These are phyloP conservation scores for Boletus rubropictus DNA, from an alignment of 768 basidiomycete genomes.

Conservation along the genomic window DNA sequence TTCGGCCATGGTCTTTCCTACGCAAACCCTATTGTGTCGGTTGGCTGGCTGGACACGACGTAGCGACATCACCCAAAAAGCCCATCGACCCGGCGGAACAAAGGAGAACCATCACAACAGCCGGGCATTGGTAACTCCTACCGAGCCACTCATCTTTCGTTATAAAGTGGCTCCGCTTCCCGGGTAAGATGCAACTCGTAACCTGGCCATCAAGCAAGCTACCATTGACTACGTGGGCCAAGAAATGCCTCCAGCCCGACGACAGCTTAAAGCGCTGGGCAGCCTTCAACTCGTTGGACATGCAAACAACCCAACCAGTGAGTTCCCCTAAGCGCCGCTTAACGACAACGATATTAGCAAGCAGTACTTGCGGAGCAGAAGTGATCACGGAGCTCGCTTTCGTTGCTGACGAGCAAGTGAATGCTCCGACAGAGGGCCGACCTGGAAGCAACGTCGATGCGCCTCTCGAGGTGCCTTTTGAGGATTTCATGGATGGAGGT, in stretches of 20 bases:
- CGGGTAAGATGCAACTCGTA: background rate
- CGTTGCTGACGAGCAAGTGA: conserved; percentile 11
- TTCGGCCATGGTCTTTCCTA: background rate
- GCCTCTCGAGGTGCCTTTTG: conserved; percentile 21
- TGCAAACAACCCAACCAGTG: conserved; percentile 24
- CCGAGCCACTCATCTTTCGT: background rate
- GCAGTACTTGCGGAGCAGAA: conserved; percentile 10
- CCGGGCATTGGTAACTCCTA: background rate
- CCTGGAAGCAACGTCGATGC: background rate
- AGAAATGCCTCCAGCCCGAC: conserved; percentile 23
- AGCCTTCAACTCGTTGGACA: conserved; percentile 20
- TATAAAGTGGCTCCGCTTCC: conserved; percentile 8
- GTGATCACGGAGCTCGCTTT: conserved; percentile 26
- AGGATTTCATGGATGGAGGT: conserved; percentile 28
- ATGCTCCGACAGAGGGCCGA: background rate
- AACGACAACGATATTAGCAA: background rate
- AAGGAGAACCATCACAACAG: background rate
- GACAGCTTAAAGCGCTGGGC: conserved; percentile 14
- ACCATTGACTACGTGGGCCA: background rate
- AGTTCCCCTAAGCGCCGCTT: background rate
- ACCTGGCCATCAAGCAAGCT: background rate
- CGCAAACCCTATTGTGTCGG: conserved; percentile 11
- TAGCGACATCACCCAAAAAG: background rate
- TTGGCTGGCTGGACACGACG: conserved; percentile 7
- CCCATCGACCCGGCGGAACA: background rate